Base-by-base conservation (phyloP, 495 filamentous ascomycete species). In the Barbatosphaeria neglecta region DNA sequence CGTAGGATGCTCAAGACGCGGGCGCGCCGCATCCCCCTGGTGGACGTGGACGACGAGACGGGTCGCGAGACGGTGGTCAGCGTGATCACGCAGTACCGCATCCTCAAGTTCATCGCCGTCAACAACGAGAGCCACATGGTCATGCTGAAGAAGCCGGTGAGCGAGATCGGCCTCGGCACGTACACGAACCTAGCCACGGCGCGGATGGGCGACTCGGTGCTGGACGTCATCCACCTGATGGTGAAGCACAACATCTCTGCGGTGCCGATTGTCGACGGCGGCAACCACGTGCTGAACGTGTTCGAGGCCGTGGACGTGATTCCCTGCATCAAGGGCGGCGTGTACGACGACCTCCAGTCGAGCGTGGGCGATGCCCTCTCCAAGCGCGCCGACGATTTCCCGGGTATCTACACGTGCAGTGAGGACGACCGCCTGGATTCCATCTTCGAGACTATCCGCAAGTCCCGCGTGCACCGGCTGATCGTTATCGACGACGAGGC, bases 281-380 rank as follows among this genome's bases (percentile, higher is more conserved):
- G 87, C 56, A 81, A 83, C 77, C 73, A 56, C 57, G 77, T 99
- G 1, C 79, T 95, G 52, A 99, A 99, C 60, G 87, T 97, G 6
- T 99, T 97, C 56, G 93, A 99, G 64, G 86, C 92, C 7, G 90
- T 99, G 40, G 92, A 99, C 67, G 87, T 99, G 38, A 93, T 99
- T 52, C 83, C 89, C 0, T 75, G 95, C 55, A 96, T 99, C 60
- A 93, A 92, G 60, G 90, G 87, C 10, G 89, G 89, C 13, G 80
- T 78, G 15, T 96, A 97, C 53, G 90, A 97, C 46, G 92, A 96
- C 50, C 70, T 97, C 46, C 78, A 84, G 37, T 75, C 92, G 2
- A 86, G 74, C 17, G 89, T 96, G 6, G 92, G 90, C 4, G 90
- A 96, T 46, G 90, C 90, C 6, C 68, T 99, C 48, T 80, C 86